These are phyloP conservation scores for Leccinum pachyderme DNA, from an alignment of 1,284 basidiomycete genomes.

Conservation along the genomic window DNA sequence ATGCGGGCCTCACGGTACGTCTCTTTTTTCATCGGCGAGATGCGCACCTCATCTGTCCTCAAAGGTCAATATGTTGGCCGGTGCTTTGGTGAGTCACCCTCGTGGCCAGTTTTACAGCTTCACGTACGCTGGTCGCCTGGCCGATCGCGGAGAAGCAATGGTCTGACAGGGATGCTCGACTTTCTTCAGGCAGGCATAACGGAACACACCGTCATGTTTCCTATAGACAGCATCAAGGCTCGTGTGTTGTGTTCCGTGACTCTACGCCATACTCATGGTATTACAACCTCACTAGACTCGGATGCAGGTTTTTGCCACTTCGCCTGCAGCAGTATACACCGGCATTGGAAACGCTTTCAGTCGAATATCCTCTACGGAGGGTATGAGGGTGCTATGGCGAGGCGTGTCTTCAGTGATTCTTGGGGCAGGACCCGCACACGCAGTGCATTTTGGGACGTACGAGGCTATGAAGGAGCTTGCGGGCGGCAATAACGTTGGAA, in stretches of 20 bases:
- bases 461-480: slow-evolving; percentile 93
- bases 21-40: not conserved
- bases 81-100: slow-evolving; percentile 74
- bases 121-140: slow-evolving; percentile 1
- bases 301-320: slow-evolving; percentile 94
- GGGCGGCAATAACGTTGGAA: slow-evolving; percentile 79
- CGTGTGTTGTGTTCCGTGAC: slow-evolving; percentile 25
- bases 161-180: slow-evolving; percentile 12
- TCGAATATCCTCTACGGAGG: slow-evolving; percentile 91
- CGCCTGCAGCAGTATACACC: slow-evolving; percentile 83
- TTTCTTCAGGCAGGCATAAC: slow-evolving; percentile 87
- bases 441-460: slow-evolving; percentile 96
- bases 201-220: slow-evolving; percentile 99
- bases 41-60: slow-evolving; percentile 1
- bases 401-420: slow-evolving; percentile 97
- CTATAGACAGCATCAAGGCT: slow-evolving; percentile 97
- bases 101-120: slow-evolving; percentile 2
- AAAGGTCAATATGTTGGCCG: slow-evolving; percentile 96
- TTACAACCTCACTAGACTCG: slow-evolving; percentile 66
- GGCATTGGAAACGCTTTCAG: slow-evolving; percentile 86
- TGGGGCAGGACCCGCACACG: slow-evolving; percentile 97
- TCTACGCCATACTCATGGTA: slow-evolving; percentile 4
- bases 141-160: not conserved
- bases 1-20: slow-evolving; percentile 69
- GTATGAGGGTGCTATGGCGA: slow-evolving; percentile 88